Evolutionary conservation across 2,329 filamentous ascomycete species (phyloP).

Genomic region (Fonsecaea erecta): DNA sequence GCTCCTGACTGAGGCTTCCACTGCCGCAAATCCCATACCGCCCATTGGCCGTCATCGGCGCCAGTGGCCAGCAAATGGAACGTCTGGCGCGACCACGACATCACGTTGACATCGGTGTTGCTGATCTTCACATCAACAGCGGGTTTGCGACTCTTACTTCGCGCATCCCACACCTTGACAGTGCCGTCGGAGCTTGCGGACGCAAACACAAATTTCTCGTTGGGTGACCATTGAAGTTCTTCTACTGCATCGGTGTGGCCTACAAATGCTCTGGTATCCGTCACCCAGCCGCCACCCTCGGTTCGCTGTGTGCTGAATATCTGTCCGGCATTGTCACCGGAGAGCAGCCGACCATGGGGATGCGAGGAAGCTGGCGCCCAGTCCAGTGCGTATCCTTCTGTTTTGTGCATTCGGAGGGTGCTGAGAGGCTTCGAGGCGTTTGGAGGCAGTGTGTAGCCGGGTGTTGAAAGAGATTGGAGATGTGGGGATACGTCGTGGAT

Average conservation of each 20-base stretch:
- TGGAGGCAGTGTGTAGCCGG: constrained; percentile 77
- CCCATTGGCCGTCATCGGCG: constrained; percentile 92
- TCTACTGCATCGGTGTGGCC: constrained; percentile 87
- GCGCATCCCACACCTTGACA: constrained; percentile 92
- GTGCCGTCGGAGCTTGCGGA: constrained; percentile 93
- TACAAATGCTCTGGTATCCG: constrained; percentile 79
- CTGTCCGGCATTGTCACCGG: constrained; percentile 85
- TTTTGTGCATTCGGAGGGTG: constrained; percentile 87
- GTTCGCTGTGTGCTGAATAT: constrained; percentile 88
- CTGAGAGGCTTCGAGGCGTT: constrained; percentile 86
- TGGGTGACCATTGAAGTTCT: constrained; percentile 95
- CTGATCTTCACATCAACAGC: constrained; percentile 86
- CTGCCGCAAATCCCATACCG: constrained; percentile 92
- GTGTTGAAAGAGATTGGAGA: constrained; percentile 84
- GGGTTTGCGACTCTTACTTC: constrained; percentile 86
- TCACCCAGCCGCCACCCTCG: constrained; percentile 86
- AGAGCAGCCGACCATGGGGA: constrained; percentile 81
- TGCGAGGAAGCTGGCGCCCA: constrained; percentile 76
- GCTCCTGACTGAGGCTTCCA: constrained; percentile 73
- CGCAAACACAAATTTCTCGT: constrained; percentile 89
- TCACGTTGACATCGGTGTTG: constrained; percentile 87
- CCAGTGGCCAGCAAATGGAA: constrained; percentile 88
- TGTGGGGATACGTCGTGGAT: constrained; percentile 95
- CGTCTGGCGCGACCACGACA: constrained; percentile 91
- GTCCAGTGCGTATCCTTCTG: constrained; percentile 94